Evolutionary conservation across 768 basidiomycete genomes (phyloP).

Genomic region (Termitomyces sp.): DNA sequence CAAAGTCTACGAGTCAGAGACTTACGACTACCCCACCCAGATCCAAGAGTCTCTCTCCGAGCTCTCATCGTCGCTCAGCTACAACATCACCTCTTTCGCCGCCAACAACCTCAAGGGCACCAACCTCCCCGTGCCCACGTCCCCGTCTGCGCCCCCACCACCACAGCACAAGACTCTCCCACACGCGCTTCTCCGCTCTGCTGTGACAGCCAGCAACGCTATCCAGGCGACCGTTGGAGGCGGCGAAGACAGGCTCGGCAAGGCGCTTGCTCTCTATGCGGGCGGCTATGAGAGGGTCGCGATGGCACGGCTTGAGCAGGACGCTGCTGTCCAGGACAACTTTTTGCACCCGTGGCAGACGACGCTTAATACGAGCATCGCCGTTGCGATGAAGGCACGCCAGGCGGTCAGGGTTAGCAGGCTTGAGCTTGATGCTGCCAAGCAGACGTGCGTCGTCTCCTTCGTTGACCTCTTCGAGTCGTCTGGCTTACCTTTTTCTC

Average conservation of each 20-base stretch:
- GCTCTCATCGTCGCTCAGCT: constrained; percentile 64
- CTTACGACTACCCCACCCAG: constrained; percentile 88
- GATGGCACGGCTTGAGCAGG: constrained; percentile 75
- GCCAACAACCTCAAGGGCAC: constrained; percentile 88
- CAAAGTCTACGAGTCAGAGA: constrained; percentile 83
- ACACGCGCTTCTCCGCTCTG: constrained; percentile 86
- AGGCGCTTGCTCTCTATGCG: constrained; percentile 75
- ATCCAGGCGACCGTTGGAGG: constrained; percentile 39
- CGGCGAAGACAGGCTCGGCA: constrained; percentile 64
- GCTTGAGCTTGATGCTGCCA: constrained; percentile 88
- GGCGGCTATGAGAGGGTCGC: constrained; percentile 82
- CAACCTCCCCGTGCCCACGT: constrained; percentile 68
- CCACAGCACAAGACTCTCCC: constrained; percentile 93
- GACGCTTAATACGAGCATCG: constrained; percentile 78
- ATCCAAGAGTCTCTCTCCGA: constrained; percentile 81
- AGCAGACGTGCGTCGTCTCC: constrained; percentile 64
- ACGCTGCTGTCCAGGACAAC: constrained; percentile 57
- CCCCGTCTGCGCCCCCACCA: constrained; percentile 50
- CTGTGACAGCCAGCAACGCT: constrained; percentile 52
- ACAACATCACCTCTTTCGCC: constrained; percentile 79
- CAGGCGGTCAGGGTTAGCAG: constrained; percentile 76
- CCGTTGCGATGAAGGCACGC: constrained; percentile 90
- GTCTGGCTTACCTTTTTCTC: background rate
- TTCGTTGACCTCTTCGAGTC: too few species aligned
- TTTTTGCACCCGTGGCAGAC: constrained; percentile 87